A percentile compares a stretch with the other conserved stretches of the same genome.
These are phyloP conservation scores for Fusarium metavorans DNA, from an alignment of 2,329 filamentous ascomycete genomes.

Conservation along the genomic window DNA sequence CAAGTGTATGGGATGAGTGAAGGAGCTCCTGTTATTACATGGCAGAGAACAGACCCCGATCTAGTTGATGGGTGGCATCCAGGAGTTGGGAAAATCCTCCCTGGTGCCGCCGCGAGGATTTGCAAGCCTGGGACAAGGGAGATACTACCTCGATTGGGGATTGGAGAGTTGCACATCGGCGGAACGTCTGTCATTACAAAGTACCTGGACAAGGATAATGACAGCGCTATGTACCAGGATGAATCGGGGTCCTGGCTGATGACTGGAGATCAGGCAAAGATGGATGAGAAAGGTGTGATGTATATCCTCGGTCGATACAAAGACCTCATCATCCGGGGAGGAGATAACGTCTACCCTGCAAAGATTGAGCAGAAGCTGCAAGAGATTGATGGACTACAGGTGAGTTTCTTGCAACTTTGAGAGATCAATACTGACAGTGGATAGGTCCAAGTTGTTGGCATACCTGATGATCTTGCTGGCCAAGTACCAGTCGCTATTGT, in stretches of 20 bases:
- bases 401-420: constrained; percentile 1
- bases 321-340: constrained; percentile 59
- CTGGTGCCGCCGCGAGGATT: constrained; percentile 54
- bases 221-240: constrained; percentile 52
- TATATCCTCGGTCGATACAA: constrained; percentile 58
- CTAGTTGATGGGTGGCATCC: constrained; percentile 51
- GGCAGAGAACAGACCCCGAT: constrained; percentile 48
- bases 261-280: constrained; percentile 56
- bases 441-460: constrained; percentile 56
- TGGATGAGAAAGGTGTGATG: constrained; percentile 53
- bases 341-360: constrained; percentile 57
- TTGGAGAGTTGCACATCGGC: constrained; percentile 56
- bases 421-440: constrained; percentile 9
- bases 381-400: constrained; percentile 49
- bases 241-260: constrained; percentile 50
- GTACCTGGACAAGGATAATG: constrained; percentile 48
- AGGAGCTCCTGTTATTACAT: constrained; percentile 56
- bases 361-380: constrained; percentile 52
- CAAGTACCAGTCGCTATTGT: constrained; percentile 62
- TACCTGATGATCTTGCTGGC: constrained; percentile 58
- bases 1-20: constrained; percentile 61
- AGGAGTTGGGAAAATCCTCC: constrained; percentile 56
- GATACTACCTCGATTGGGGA: constrained; percentile 46
- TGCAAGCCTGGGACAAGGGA: constrained; percentile 49
- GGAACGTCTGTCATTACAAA: constrained; percentile 50